Conservation (phyloP, 129 eudicot species). For the Oenanthe sinensis region DNA sequence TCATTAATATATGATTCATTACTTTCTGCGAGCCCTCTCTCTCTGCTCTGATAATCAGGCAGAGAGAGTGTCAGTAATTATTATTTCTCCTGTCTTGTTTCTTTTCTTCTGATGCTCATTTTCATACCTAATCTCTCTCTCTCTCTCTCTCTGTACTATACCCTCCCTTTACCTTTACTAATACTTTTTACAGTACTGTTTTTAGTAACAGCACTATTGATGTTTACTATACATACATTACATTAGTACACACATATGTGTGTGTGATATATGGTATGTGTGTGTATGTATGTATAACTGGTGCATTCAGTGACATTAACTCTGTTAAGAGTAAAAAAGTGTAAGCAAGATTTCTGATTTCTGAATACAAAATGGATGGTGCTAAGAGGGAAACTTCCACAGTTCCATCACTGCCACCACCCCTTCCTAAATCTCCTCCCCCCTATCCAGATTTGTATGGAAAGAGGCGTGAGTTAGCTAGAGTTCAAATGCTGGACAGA, state of each 20-base stretch:
- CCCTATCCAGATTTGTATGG: slow-evolving; percentile 66
- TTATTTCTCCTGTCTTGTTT: slow-evolving; percentile 1
- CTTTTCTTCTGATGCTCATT: slow-evolving; percentile 9
- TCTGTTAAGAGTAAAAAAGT: slow-evolving; percentile 4
- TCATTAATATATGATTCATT: slow-evolving; percentile 7
- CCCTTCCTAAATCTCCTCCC: slow-evolving; percentile 88
- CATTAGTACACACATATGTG: neutral
- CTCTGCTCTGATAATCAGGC: slow-evolving; percentile 12
- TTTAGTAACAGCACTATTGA: neutral
- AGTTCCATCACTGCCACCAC: slow-evolving; percentile 41
- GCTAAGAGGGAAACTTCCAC: slow-evolving; percentile 13
- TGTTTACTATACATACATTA: slow-evolving; percentile 2
- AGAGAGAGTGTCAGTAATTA: slow-evolving; percentile 14
- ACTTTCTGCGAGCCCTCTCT: neutral
- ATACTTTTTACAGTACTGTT: slow-evolving; percentile 8
- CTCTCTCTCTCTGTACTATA: slow-evolving; percentile 1
- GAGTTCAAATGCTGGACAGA: slow-evolving; percentile 63
- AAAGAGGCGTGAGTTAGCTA: slow-evolving; percentile 71
- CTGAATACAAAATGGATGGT: slow-evolving; percentile 19
- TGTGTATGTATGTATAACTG: neutral
- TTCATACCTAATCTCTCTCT: slow-evolving; percentile 12
- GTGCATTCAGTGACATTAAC: slow-evolving; percentile 4
- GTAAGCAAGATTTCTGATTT: slow-evolving; percentile 9
- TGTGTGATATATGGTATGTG: neutral
- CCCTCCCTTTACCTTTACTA: neutral